Percentiles rank a stretch among this genome's conserved stretches.
These are phyloP conservation scores for Crotalaria pallida DNA, from an alignment of 306 rosid genomes.

Conservation along the genomic window DNA sequence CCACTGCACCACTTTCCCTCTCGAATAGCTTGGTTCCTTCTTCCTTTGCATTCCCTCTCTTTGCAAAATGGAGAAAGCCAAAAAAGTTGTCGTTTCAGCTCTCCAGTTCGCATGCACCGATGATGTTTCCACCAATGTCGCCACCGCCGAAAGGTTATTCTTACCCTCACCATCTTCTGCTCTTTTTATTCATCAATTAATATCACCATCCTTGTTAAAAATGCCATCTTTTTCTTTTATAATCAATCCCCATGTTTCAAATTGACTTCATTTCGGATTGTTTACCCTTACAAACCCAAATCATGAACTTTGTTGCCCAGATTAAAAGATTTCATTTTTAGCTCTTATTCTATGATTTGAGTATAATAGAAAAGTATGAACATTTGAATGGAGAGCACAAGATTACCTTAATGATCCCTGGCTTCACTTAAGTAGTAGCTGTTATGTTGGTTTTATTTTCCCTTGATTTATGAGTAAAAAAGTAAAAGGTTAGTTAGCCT, in stretches of 20 bases:
- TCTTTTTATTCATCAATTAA: background rate
- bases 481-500: no score
- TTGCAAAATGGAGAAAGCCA: slow-evolving; percentile 36
- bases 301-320: background rate
- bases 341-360: background rate
- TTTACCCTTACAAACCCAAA: background rate
- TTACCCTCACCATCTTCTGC: background rate
- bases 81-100: slow-evolving; percentile 68
- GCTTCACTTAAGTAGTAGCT: background rate
- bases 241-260: background rate
- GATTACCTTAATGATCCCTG: background rate
- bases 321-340: slow-evolving; percentile 16
- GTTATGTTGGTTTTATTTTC: background rate
- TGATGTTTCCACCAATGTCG: slow-evolving; percentile 51
- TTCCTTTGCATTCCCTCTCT: no score
- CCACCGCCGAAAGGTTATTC: slow-evolving; percentile 74
- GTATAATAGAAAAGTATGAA: background rate
- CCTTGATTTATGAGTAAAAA: no score
- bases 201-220: background rate
- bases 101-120: slow-evolving; percentile 89
- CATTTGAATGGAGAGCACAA: background rate
- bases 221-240: background rate
- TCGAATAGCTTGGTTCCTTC: background rate
- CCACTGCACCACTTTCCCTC: no score
- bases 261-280: background rate